Percentiles rank a stretch among this genome's conserved stretches.
These are phyloP conservation scores for Picochlorum costavermella DNA, from an alignment of 139 green algal species.

Conservation along the genomic window DNA sequence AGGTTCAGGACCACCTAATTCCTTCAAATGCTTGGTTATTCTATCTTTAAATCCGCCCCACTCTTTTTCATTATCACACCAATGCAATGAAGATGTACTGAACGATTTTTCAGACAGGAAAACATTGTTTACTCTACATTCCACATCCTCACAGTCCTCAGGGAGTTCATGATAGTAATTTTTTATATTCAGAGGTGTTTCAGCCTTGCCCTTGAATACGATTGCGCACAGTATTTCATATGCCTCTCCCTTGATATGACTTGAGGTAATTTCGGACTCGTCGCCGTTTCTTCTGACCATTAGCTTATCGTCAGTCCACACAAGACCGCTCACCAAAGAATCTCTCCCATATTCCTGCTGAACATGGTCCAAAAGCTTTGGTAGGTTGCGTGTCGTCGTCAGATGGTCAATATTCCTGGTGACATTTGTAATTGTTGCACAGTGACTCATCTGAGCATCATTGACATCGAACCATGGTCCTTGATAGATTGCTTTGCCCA, in stretches of 20 bases:
- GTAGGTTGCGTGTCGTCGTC: no score
- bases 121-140: not conserved
- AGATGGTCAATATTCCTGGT: no score
- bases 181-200: not conserved
- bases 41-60: not conserved
- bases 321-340: no score
- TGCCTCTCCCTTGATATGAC: conserved; percentile 3
- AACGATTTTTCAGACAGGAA: conserved; percentile 1
- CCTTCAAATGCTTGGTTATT: not conserved
- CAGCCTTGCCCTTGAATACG: not conserved
- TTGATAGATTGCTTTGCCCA: no score
- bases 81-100: not conserved
- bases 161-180: not conserved
- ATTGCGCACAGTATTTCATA: conserved; percentile 4
- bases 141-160: not conserved
- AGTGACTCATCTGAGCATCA: no score
- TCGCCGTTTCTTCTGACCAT: not conserved
- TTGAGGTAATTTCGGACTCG: not conserved
- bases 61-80: not conserved
- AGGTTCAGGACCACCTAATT: not conserved
- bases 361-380: no score
- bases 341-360: no score
- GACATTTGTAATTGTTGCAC: no score
- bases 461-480: no score
- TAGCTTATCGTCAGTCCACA: not conserved